Evolutionary conservation across 164 flowering plant genomes (phyloP).

Genomic region (Stephania cephalantha): DNA sequence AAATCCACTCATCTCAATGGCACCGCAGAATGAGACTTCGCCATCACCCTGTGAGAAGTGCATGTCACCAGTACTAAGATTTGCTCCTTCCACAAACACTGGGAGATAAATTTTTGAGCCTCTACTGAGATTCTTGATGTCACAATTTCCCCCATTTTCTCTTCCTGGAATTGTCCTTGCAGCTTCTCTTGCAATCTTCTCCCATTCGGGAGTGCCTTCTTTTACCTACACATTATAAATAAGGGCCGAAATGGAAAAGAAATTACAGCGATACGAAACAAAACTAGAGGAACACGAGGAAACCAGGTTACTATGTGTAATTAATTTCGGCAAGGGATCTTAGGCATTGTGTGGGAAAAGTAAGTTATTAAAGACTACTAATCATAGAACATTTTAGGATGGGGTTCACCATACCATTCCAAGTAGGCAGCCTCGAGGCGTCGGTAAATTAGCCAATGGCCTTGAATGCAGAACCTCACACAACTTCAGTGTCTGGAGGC

Average conservation of each 20-base stretch:
- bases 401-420: conserved; percentile 51
- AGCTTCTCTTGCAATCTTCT: conserved; percentile 73
- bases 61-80: conserved; percentile 95
- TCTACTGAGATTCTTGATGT: conserved; percentile 87
- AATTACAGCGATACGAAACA: background rate
- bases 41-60: conserved; percentile 98
- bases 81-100: conserved; percentile 78
- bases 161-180: conserved; percentile 95
- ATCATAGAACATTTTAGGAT: background rate
- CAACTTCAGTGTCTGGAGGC: conserved; percentile 52
- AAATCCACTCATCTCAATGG: conserved; percentile 97
- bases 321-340: background rate
- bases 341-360: background rate
- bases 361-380: background rate
- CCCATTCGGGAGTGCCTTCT: conserved; percentile 70
- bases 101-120: conserved; percentile 93
- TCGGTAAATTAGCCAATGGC: conserved; percentile 82
- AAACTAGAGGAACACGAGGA: background rate
- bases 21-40: conserved; percentile 94
- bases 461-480: conserved; percentile 82
- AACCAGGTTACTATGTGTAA: background rate
- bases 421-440: conserved; percentile 68
- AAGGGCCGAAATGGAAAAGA: too few species aligned
- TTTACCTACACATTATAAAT: conserved; percentile 37
- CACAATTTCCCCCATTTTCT: conserved; percentile 97